Evolutionary conservation across 345 rosid genomes (phyloP).

Genomic region (Hibiscus trionum): DNA sequence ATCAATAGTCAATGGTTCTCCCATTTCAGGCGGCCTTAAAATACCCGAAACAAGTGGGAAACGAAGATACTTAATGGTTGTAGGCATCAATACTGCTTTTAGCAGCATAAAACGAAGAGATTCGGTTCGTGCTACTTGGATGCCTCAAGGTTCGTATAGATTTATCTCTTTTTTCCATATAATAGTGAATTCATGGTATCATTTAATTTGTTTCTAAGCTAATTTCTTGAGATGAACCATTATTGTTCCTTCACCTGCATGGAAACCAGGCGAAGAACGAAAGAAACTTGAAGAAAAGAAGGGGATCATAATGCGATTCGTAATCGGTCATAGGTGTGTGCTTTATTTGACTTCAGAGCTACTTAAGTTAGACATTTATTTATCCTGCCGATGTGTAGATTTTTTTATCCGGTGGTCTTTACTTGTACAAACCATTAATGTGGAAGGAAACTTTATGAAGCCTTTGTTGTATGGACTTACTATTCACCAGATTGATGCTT

Average conservation of each 20-base stretch:
- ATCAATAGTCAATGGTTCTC: constrained; percentile 55
- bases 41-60: constrained; percentile 27
- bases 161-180: background rate
- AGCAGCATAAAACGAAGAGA: constrained; percentile 94
- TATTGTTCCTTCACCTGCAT: background rate
- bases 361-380: background rate
- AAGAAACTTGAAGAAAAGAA: constrained; percentile 94
- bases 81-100: constrained; percentile 90
- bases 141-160: constrained; percentile 73
- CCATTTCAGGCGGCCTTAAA: constrained; percentile 39
- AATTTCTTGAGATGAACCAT: background rate
- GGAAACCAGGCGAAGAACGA: constrained; percentile 58
- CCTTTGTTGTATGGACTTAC: background rate
- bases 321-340: constrained; percentile 87
- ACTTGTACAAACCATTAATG: background rate
- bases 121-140: constrained; percentile 92
- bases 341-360: background rate
- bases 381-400: background rate
- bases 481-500: background rate
- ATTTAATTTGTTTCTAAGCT: background rate
- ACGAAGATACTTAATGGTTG: constrained; percentile 71
- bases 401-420: background rate
- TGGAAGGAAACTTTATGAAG: background rate
- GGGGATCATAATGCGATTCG: constrained; percentile 92
- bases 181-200: background rate